A percentile compares a stretch with the other conserved stretches of the same genome.
Evolutionary conservation across 306 rosid genomes (phyloP).

Genomic region (Hippophae gyantsensis): DNA sequence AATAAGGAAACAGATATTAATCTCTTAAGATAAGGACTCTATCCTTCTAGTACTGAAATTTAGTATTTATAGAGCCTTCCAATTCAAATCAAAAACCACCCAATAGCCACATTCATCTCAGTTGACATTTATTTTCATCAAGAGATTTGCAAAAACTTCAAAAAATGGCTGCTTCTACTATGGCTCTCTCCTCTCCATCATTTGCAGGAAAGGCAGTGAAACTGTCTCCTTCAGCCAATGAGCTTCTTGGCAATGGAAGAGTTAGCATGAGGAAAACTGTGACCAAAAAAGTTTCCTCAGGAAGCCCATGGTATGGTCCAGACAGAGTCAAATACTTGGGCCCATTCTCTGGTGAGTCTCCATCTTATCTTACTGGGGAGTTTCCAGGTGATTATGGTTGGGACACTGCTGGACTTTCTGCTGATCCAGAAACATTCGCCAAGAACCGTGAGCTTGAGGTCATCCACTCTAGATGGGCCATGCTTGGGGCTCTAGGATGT

Average conservation of each 20-base stretch:
- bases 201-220: conserved; percentile 43
- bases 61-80: background rate
- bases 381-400: conserved; percentile 63
- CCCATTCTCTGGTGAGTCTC: conserved; percentile 52
- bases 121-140: background rate
- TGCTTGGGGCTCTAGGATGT: conserved; percentile 55
- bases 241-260: conserved; percentile 18
- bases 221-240: conserved; percentile 22
- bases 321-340: conserved; percentile 65
- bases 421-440: conserved; percentile 55
- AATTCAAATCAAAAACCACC: background rate
- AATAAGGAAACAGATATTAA: conserved; percentile 23
- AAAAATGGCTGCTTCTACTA: conserved; percentile 43
- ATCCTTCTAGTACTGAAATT: background rate
- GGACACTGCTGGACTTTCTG: conserved; percentile 68
- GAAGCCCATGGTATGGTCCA: conserved; percentile 67
- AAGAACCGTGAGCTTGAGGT: conserved; percentile 46
- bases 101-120: background rate
- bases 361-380: conserved; percentile 48
- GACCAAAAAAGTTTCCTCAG: conserved; percentile 14
- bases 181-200: conserved; percentile 56
- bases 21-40: conserved; percentile 23
- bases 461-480: conserved; percentile 60
- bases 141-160: background rate
- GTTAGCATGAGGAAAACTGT: conserved; percentile 40